A percentile compares a stretch with the other conserved stretches of the same genome.
These are phyloP conservation scores for Aspergillus sp. DNA, from an alignment of 2,329 filamentous ascomycete genomes.

Conservation along the genomic window DNA sequence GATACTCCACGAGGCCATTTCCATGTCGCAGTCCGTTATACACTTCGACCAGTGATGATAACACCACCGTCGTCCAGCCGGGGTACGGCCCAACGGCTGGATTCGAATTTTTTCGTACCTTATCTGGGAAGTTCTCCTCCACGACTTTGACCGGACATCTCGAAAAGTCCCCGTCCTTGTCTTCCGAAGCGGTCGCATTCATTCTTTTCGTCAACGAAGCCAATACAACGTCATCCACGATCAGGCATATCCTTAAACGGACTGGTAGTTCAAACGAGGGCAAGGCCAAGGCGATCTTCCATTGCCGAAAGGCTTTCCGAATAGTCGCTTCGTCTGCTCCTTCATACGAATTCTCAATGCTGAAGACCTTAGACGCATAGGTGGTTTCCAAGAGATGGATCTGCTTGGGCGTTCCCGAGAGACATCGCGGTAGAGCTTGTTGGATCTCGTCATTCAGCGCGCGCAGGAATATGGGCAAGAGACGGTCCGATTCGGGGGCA, in stretches of 20 bases:
- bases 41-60: constrained; percentile 27
- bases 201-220: constrained; percentile 16
- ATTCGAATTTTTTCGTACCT: constrained; percentile 14
- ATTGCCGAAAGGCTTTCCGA: constrained; percentile 27
- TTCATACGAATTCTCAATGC: constrained; percentile 12
- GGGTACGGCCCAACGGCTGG: constrained; percentile 17
- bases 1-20: constrained; percentile 24
- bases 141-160: constrained; percentile 27
- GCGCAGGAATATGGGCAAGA: constrained; percentile 56
- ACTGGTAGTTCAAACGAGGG: constrained; percentile 27
- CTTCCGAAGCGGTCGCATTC: constrained; percentile 13
- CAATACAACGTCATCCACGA: constrained; percentile 27
- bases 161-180: constrained; percentile 11
- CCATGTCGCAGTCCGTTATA: constrained; percentile 26
- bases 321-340: constrained; percentile 18
- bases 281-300: constrained; percentile 26
- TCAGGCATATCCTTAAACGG: constrained; percentile 26
- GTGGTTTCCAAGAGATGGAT: constrained; percentile 16
- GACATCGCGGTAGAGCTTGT: constrained; percentile 15
- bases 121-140: constrained; percentile 31
- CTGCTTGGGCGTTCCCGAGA: constrained; percentile 24
- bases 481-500: constrained; percentile 23
- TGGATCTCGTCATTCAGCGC: constrained; percentile 60
- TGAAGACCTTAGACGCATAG: constrained; percentile 30
- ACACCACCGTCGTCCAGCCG: constrained; percentile 26